phyloP scores from a whole-genome alignment of 1,284 basidiomycete genomes.

The Marasmius oreades region DNA sequence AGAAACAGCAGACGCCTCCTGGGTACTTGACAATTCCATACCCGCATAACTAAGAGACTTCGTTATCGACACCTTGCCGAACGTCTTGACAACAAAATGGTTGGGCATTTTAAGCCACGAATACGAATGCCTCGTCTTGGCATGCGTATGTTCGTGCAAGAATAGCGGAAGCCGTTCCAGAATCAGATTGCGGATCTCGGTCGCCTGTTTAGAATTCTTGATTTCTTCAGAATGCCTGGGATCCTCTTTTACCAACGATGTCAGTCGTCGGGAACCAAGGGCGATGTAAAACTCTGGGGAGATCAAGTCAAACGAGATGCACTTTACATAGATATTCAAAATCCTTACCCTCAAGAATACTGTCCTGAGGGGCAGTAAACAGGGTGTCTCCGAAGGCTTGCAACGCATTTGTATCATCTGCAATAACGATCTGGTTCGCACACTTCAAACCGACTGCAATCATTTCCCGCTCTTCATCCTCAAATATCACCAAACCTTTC shows the following conservation, averaged over 20 bases:
- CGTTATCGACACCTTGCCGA: conserved; percentile 56
- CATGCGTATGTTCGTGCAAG: conserved; percentile 83
- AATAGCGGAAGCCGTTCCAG: conserved; percentile 91
- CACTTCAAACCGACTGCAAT: conserved; percentile 56
- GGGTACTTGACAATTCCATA: conserved; percentile 46
- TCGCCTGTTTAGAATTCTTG: conserved; percentile 41
- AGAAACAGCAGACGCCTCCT: conserved; percentile 77
- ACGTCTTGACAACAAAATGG: conserved; percentile 73
- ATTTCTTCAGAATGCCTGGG: conserved; percentile 62
- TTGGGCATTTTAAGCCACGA: conserved; percentile 70
- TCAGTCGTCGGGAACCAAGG: conserved; percentile 71
- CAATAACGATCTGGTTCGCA: conserved; percentile 66
- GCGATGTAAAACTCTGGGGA: conserved; percentile 59
- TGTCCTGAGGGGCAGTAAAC: conserved; percentile 88
- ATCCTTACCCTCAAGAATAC: conserved; percentile 69
- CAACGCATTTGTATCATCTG: conserved; percentile 77
- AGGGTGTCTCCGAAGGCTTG: conserved; percentile 76
- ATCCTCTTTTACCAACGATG: conserved; percentile 71
- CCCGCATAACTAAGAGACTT: conserved; percentile 56
- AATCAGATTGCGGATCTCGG: conserved; percentile 58
- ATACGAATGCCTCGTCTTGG: conserved; percentile 63
- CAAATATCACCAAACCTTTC: conserved; percentile 42
- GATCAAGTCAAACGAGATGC: not conserved
- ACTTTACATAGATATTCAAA: not conserved
- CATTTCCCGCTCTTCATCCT: conserved; percentile 69